A percentile compares a stretch with the other conserved stretches of the same genome.
Conservation (phyloP, 345 rosid genomes). For the Salix caprea region DNA sequence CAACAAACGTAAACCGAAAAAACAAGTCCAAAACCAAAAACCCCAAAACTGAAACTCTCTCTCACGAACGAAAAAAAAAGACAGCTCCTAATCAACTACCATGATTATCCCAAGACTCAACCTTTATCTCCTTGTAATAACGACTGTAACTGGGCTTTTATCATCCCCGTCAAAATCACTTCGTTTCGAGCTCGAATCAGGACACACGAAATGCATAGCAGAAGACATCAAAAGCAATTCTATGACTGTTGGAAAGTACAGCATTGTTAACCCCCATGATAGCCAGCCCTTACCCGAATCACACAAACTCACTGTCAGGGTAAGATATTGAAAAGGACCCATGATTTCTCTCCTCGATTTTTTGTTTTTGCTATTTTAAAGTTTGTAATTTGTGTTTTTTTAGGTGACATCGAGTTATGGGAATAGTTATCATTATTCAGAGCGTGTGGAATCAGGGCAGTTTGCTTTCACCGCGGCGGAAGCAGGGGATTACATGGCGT, state of each 20-base stretch:
- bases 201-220: conserved; percentile 77
- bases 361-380: no score
- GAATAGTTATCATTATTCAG: conserved; percentile 62
- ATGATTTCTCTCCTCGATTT: not conserved
- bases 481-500: conserved; percentile 75
- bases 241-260: conserved; percentile 86
- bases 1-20: not conserved
- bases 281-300: conserved; percentile 67
- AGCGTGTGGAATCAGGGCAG: conserved; percentile 64
- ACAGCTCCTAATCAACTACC: not conserved
- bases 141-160: conserved; percentile 17
- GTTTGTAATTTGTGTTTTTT: not conserved
- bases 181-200: conserved; percentile 74
- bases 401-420: conserved; percentile 85
- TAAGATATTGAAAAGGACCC: not conserved
- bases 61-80: no score
- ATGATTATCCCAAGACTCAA: not conserved
- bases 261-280: conserved; percentile 62
- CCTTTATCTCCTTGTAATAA: not conserved
- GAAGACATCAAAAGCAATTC: conserved; percentile 83
- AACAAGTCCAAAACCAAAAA: not conserved
- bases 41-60: not conserved
- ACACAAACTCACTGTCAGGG: conserved; percentile 71
- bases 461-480: conserved; percentile 84
- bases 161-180: conserved; percentile 39